Evolutionary conservation across 345 rosid genomes (phyloP).

Genomic region (Arabidopsis arenosa): DNA sequence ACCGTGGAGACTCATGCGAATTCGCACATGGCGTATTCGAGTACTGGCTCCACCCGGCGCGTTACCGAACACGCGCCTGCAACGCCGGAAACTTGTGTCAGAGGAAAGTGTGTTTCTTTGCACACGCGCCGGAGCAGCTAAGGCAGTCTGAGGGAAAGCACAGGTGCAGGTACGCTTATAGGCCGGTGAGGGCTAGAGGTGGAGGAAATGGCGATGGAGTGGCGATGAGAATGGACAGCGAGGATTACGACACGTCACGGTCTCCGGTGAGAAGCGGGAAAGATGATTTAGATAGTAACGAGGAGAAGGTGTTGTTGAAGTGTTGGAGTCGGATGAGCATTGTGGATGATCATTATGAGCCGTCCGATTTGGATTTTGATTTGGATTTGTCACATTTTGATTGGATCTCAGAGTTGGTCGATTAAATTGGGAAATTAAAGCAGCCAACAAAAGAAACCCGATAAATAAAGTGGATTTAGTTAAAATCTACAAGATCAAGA

Average conservation of each 20-base stretch:
- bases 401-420: constrained; percentile 56
- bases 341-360: constrained; percentile 45
- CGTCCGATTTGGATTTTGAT: constrained; percentile 38
- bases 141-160: constrained; percentile 46
- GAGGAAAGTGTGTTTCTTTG: constrained; percentile 83
- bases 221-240: constrained; percentile 30
- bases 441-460: too few relatives aligned
- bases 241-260: constrained; percentile 33
- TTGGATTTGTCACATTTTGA: constrained; percentile 49
- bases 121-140: constrained; percentile 79
- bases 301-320: constrained; percentile 44
- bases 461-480: constrained; percentile 35
- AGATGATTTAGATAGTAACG: constrained; percentile 44
- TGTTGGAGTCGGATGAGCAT: constrained; percentile 50
- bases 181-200: constrained; percentile 38
- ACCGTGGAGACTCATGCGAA: constrained; percentile 69
- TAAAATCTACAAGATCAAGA: constrained; percentile 23
- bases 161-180: constrained; percentile 40
- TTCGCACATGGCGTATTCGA: constrained; percentile 85
- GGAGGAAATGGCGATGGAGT: constrained; percentile 28
- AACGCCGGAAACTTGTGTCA: constrained; percentile 67
- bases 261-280: constrained; percentile 31
- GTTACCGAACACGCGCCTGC: constrained; percentile 77
- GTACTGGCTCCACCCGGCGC: constrained; percentile 85
- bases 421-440: constrained; percentile 33